Evolutionary conservation across 2,329 filamentous ascomycete genomes (phyloP), one percentile per base, ranked within the genome.

Genomic region (Neodidymelliopsis sp.): DNA sequence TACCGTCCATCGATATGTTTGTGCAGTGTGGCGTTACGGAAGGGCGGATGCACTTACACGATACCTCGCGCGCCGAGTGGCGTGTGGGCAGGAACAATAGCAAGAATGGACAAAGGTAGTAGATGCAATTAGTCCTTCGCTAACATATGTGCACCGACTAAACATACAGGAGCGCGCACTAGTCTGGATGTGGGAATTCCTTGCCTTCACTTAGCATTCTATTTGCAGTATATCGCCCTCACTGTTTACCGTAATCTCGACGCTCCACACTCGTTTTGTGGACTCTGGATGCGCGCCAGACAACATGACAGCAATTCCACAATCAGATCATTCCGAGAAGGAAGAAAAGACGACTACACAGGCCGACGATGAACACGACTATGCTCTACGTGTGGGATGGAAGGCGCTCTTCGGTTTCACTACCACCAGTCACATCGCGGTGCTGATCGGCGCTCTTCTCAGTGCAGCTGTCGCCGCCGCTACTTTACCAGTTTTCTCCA

Each of bases 391-490:
- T 13, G 51, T 60, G n/a, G 58, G 64, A 44, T 85, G 81, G 81
- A 77, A 73, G 33, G 75, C 77, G 1, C 79, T 97, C 3, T 93
- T 96, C 69, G 75, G 77, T 30, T 96, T 95, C 69, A 89, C 86
- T 0, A 83, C 78, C n/a, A 77, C 71, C 57, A 74, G 76, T 12
- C 87, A 96, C 63, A 55, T 81, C 0, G 73, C 76, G 1, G 66
- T 82, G 4, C 69, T 93, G 1, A 35, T 76, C 9, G 62, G 78
- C 2, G 88, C 85, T 1, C 38, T 88, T 0, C 9, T 81, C 3
- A 75, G 83, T 1, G 82, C 89, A 0, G 66, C 84, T 4, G 60
- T 83, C 2, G 80, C 84, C 7, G 89, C 88, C 1, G 79, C 82
- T 0, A 75, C 86, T 10, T 82, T 84, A 43, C 88, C 90, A 0